Percentiles rank a stretch among this genome's conserved stretches.
Evolutionary conservation across 495 filamentous ascomycete species (phyloP).

Genomic region (Penicillium riverlandense): DNA sequence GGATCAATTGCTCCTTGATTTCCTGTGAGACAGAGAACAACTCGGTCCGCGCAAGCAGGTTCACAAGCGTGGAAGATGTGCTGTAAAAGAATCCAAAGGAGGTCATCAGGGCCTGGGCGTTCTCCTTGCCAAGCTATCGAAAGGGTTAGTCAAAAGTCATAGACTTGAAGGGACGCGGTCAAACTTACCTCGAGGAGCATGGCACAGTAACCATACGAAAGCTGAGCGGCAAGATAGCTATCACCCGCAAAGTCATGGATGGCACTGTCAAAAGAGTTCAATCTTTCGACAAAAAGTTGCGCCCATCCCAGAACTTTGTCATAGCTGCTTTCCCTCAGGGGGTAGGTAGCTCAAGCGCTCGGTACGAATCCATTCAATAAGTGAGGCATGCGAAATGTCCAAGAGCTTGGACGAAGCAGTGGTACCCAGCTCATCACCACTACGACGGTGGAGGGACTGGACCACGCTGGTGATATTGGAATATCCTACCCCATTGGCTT

Average conservation of each 20-base stretch:
- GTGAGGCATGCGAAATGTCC: constrained; percentile 17
- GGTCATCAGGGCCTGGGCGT: constrained; percentile 15
- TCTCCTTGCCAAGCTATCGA: constrained; percentile 19
- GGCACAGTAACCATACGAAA: constrained; percentile 31
- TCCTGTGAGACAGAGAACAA: constrained; percentile 20
- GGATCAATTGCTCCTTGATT: constrained; percentile 24
- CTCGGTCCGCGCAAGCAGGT: constrained; percentile 19
- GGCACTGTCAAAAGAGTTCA: constrained; percentile 26
- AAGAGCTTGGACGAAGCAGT: constrained; percentile 6
- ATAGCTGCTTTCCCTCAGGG: constrained; percentile 21
- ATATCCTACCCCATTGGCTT: constrained; percentile 8
- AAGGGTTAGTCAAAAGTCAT: neutral
- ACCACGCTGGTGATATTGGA: constrained; percentile 20
- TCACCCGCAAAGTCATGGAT: constrained; percentile 27
- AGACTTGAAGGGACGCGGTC: neutral
- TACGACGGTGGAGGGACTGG: constrained; percentile 16
- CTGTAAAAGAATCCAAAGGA: constrained; percentile 21
- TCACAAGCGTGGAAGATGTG: constrained; percentile 14
- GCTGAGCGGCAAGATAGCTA: constrained; percentile 27
- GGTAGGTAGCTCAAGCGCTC: constrained; percentile 29
- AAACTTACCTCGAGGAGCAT: constrained; percentile 28
- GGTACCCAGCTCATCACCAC: constrained; percentile 17
- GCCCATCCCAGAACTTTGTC: constrained; percentile 19
- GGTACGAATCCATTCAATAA: constrained; percentile 21
- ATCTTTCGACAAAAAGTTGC: constrained; percentile 15